Base-by-base conservation (phyloP, 2,329 filamentous ascomycete species). In the Neonectria sp. region DNA sequence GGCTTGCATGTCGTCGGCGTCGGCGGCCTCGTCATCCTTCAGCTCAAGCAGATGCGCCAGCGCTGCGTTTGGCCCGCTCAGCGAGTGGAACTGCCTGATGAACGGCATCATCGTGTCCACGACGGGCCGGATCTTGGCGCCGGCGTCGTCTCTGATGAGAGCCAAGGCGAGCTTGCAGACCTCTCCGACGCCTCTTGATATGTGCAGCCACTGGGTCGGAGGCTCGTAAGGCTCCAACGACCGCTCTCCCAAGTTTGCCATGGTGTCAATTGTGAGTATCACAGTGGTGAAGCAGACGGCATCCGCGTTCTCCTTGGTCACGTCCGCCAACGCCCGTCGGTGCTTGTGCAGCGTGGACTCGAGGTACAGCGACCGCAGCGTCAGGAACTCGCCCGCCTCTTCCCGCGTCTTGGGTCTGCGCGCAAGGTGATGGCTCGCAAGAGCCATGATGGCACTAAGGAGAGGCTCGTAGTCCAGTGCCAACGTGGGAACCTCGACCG, bases 161-260 rank as follows among this genome's bases (percentile, higher is more conserved):
- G 51, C 29, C 27, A 68, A 45, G 1, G 68, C 65, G 1, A 60
- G 55, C 24, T 67, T 51, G 43, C 72, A 73, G 15, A 74, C 69
- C 9, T 68, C 66, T 11, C 68, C 68, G 33, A 75, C 69, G 31
- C 69, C 71, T 15, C 72, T 70, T 21, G 68, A 72, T n/a, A 75
- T 64, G 11, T 73, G 64, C 3, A 77, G 67, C 74, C 73, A 76
- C 33, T 73, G 71, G 24, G 67, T 60, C 9, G 74, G 75, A 2
- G 75, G 69, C 15, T 71, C 60, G 53, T 76, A 77, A 1, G 69
- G 69, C 15, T 65, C 43, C n/a, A 74, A 48, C n/a, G 58, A 49
- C 0, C 71, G 69, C 4, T 70, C 63, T 5, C 68, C 68, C 43
- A 75, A 49, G 40, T 60, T 63, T 1, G 71, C 68, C 55, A 76